Conservation (phyloP, 495 filamentous ascomycete genomes). For the Penicillium ucsense region DNA sequence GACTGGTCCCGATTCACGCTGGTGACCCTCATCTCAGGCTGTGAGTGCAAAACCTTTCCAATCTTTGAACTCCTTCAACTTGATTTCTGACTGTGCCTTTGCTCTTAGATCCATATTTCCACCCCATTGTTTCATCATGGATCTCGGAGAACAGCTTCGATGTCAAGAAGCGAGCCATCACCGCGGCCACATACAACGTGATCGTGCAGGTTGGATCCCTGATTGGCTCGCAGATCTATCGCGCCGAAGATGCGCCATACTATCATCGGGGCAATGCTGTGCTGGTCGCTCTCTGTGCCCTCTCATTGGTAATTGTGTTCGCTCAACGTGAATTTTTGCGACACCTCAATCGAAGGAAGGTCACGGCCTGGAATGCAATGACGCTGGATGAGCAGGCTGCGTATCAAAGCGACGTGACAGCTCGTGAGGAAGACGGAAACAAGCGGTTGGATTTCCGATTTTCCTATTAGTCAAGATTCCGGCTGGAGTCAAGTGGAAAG, state of each 20-base stretch:
- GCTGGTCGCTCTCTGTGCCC: not conserved
- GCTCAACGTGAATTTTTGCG: not conserved
- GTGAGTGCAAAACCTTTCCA: not conserved
- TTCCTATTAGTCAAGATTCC: not conserved
- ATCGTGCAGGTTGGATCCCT: not conserved
- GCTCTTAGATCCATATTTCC: not conserved
- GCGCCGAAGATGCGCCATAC: not conserved
- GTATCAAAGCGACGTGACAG: not conserved
- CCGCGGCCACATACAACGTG: not conserved
- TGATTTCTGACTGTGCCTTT: not conserved
- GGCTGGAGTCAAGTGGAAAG: too few species aligned
- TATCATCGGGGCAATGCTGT: not conserved
- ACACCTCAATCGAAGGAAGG: not conserved
- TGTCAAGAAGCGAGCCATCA: not conserved
- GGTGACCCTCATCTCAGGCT: not conserved
- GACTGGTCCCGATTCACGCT: not conserved
- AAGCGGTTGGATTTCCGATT: not conserved
- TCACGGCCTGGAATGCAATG: not conserved
- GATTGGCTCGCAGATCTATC: not conserved
- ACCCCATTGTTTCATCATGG: not conserved
- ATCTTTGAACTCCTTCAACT: not conserved
- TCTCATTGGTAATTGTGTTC: not conserved
- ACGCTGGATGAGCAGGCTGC: not conserved
- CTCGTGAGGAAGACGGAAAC: not conserved
- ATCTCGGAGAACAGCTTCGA: conserved; percentile 1